phyloP scores from a whole-genome alignment of 805 yeast genomes.

The Wickerhamiella galacta region DNA sequence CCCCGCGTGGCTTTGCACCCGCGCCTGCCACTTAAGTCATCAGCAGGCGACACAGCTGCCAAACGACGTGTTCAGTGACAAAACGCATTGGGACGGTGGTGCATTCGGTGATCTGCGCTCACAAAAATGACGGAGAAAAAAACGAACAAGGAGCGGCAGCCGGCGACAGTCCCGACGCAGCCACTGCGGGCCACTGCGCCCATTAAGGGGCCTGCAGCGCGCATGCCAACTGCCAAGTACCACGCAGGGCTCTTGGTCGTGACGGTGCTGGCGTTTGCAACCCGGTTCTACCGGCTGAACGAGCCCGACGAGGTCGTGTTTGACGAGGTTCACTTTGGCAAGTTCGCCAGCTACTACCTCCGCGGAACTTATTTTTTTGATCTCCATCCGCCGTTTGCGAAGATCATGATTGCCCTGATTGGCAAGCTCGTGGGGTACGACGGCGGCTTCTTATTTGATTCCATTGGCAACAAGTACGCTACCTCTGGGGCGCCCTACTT shows the following conservation, averaged over 20 bases:
- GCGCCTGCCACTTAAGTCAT: too few relatives aligned
- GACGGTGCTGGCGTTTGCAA: constrained; percentile 45
- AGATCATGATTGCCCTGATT: constrained; percentile 75
- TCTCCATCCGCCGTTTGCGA: constrained; percentile 95
- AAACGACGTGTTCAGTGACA: too few relatives aligned
- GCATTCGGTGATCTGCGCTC: too few relatives aligned
- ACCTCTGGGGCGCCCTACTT: constrained; percentile 59
- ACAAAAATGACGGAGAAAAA: not conserved
- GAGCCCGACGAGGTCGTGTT: constrained; percentile 73
- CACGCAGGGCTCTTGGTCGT: constrained; percentile 2
- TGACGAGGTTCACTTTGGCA: constrained; percentile 93
- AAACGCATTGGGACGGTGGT: too few relatives aligned
- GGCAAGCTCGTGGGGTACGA: constrained; percentile 78
- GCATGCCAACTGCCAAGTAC: not conserved
- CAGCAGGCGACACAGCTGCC: too few relatives aligned
- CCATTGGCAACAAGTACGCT: constrained; percentile 57
- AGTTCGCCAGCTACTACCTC: constrained; percentile 82
- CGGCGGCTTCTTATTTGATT: constrained; percentile 79
- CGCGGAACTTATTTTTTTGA: constrained; percentile 85
- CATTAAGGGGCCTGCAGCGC: not conserved
- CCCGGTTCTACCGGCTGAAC: constrained; percentile 60
- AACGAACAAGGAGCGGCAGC: not conserved
- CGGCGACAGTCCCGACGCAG: too few relatives aligned
- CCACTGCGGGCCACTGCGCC: not conserved
- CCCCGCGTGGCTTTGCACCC: too few relatives aligned